These are phyloP conservation scores for Lentinula boryana DNA, from an alignment of 768 basidiomycete genomes.

Conservation along the genomic window DNA sequence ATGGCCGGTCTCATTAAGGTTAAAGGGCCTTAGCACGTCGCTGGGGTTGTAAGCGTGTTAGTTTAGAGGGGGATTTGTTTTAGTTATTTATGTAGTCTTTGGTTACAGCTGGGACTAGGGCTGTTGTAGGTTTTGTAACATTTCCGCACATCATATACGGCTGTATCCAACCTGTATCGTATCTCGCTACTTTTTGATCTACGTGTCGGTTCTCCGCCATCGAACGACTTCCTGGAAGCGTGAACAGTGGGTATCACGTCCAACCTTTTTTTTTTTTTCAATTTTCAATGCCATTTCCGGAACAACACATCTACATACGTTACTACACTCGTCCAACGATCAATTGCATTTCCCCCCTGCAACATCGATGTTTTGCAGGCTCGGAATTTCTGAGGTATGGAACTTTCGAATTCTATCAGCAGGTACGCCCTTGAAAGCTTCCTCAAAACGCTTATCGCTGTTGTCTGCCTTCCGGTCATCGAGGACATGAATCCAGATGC, in stretches of 20 bases:
- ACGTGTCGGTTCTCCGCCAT: too few relatives aligned
- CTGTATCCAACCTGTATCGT: too few relatives aligned
- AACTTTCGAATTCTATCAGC: slow-evolving; percentile 26
- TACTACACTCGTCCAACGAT: neutral
- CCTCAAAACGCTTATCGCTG: slow-evolving; percentile 28
- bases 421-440: slow-evolving; percentile 29
- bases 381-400: slow-evolving; percentile 28
- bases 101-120: neutral
- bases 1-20: slow-evolving; percentile 80
- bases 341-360: slow-evolving; percentile 27
- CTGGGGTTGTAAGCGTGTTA: neutral
- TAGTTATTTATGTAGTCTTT: too few relatives aligned
- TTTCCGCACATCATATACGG: neutral
- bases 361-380: slow-evolving; percentile 28
- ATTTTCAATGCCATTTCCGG: too few relatives aligned
- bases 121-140: neutral
- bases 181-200: too few relatives aligned
- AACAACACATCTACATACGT: too few relatives aligned
- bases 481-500: slow-evolving; percentile 39
- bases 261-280: too few relatives aligned
- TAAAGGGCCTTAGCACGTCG: slow-evolving; percentile 17
- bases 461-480: slow-evolving; percentile 31
- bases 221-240: too few relatives aligned
- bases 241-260: too few relatives aligned
- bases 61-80: neutral